Base-by-base conservation (phyloP, 2,329 filamentous ascomycete genomes). In the Xylaria hypoxylon region DNA sequence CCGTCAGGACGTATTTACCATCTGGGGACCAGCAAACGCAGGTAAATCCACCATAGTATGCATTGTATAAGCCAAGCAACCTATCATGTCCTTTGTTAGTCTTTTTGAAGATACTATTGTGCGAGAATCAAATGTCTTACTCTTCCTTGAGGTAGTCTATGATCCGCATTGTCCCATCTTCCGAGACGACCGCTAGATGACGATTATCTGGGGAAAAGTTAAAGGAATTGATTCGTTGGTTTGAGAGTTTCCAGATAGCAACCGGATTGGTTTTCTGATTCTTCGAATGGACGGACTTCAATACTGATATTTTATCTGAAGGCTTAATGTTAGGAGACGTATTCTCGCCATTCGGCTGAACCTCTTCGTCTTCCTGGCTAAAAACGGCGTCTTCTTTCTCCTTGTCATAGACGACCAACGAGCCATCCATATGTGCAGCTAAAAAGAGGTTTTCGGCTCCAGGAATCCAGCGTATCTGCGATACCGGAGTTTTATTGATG, bases 11-110 rank as follows among this genome's bases (percentile, higher is more conserved):
- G 78, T 98, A 99, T 77, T 96, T 95, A 58, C 94, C 94, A 76
- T 99, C 96, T 10, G 96, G 96, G 6, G 95, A 97, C 96, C 96
- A 99, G 80, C 93, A 97, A 2, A 97, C 94, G 76, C 94, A 97
- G 50, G 92, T 92, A 68, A 99, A 85, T 2, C 93, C 95, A 52
- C 96, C 96, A 74, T 97, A 99, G 81, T 97, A 99, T 61, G 93
- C 93, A 73, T 91, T 89, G 79, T 93, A 97, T 50, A 97, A 83
- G 74, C 95, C 93, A 13, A 96, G 83, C n/a, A 98, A 85, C 73
- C 92, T 96, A 68, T 31, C 57, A 7, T 7, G 47, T 28, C 24
- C 19, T 31, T 52, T 72, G 52, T 70, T 31, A 68, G 59, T 52
- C 7, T 47, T 45, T 8, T 26, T 13, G 26, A 19, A 10, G 8